Conservation (phyloP, 2,329 filamentous ascomycete genomes). For the Biscogniauxia sp. region DNA sequence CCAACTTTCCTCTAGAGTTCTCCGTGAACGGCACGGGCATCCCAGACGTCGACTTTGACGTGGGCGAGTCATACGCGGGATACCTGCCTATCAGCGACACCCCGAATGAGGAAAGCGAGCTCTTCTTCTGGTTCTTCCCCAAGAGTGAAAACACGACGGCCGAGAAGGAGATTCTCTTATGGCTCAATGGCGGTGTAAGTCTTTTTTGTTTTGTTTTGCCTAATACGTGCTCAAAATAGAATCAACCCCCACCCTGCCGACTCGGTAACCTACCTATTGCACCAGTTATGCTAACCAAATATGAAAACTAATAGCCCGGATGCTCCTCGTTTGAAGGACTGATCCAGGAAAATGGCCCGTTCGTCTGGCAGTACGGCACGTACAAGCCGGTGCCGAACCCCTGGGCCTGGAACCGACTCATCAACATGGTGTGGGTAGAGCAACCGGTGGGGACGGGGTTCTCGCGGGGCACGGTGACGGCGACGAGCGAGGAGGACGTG, state of each 20-base stretch:
- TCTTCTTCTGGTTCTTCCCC: slow-evolving; percentile 60
- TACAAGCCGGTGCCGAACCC: slow-evolving; percentile 62
- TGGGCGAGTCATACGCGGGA: slow-evolving; percentile 59
- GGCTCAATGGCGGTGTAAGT: slow-evolving; percentile 47
- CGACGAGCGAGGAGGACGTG: slow-evolving; percentile 64
- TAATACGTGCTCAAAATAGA: not conserved
- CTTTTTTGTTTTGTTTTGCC: not conserved
- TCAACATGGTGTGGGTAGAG: slow-evolving; percentile 75
- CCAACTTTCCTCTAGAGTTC: slow-evolving; percentile 42
- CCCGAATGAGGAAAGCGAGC: slow-evolving; percentile 38
- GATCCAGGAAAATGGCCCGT: slow-evolving; percentile 75
- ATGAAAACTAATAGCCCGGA: slow-evolving; percentile 41
- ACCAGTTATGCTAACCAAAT: not conserved
- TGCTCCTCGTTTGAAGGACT: slow-evolving; percentile 65
- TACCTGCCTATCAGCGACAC: slow-evolving; percentile 51
- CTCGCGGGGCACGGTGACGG: slow-evolving; percentile 61
- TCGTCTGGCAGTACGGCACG: slow-evolving; percentile 69
- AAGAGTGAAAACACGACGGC: slow-evolving; percentile 39
- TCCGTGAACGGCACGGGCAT: slow-evolving; percentile 59
- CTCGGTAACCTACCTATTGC: no score
- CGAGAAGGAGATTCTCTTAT: slow-evolving; percentile 53
- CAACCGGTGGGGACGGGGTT: slow-evolving; percentile 69
- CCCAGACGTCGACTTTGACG: slow-evolving; percentile 63
- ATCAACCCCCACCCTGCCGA: no score
- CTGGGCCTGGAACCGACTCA: slow-evolving; percentile 73